These are phyloP conservation scores for Hyphopichia fennica DNA, from an alignment of 1,139 yeast genomes.

Conservation along the genomic window DNA sequence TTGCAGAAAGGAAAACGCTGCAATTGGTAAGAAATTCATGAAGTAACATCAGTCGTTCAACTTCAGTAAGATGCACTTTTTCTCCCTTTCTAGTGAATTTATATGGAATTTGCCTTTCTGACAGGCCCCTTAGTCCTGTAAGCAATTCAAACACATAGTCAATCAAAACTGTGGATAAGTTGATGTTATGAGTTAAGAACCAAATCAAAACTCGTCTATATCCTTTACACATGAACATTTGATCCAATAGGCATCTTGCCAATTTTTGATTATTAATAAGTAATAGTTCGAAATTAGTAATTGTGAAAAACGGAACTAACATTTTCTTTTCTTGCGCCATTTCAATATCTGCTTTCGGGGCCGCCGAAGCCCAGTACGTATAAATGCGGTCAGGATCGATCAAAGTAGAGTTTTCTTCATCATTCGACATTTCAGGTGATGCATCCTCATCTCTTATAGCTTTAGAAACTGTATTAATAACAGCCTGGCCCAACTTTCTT, in stretches of 20 bases:
- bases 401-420: constrained; percentile 12
- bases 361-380: constrained; percentile 40
- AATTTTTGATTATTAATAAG: constrained; percentile 39
- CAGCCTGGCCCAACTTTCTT: constrained; percentile 34
- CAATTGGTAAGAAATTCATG: constrained; percentile 67
- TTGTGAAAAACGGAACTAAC: constrained; percentile 44
- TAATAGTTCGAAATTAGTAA: constrained; percentile 39
- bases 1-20: constrained; percentile 47
- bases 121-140: constrained; percentile 52
- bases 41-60: constrained; percentile 64
- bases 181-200: constrained; percentile 62
- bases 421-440: not conserved
- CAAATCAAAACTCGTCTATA: constrained; percentile 63
- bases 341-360: constrained; percentile 25
- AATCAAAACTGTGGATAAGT: constrained; percentile 48
- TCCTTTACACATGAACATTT: constrained; percentile 65
- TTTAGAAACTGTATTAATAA: constrained; percentile 51
- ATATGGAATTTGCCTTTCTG: constrained; percentile 26
- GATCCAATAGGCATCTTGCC: constrained; percentile 60
- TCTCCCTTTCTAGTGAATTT: constrained; percentile 57
- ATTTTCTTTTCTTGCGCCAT: constrained; percentile 26
- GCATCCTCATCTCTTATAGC: constrained; percentile 40
- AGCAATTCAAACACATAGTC: constrained; percentile 64
- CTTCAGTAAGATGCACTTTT: constrained; percentile 45
- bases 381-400: constrained; percentile 54